phyloP scores from a whole-genome alignment of 1,284 basidiomycete species.

The Apiotrichum laibachii region DNA sequence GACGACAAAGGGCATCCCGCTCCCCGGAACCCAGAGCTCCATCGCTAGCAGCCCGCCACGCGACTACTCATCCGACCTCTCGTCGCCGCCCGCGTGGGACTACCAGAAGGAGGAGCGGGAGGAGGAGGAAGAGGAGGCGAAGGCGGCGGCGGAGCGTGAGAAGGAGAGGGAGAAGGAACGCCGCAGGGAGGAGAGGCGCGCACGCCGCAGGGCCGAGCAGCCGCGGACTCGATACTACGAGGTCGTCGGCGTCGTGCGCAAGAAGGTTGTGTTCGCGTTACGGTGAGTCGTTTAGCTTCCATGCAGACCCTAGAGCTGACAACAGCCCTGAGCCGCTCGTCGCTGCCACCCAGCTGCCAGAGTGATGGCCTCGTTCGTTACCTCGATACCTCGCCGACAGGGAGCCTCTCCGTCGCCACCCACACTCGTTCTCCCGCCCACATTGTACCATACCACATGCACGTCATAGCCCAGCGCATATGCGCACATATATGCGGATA shows the following conservation, averaged over 20 bases:
- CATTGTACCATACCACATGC: neutral
- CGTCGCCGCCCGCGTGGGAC: slow-evolving; percentile 23
- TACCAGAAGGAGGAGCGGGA: slow-evolving; percentile 12
- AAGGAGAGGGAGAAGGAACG: slow-evolving; percentile 20
- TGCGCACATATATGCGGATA: no score
- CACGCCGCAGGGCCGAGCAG: slow-evolving; percentile 11
- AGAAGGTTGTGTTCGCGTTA: slow-evolving; percentile 49
- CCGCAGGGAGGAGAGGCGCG: slow-evolving; percentile 7
- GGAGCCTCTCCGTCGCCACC: no score
- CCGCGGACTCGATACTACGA: slow-evolving; percentile 45
- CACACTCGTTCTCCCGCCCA: neutral
- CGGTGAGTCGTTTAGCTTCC: slow-evolving; percentile 30
- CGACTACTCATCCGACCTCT: slow-evolving; percentile 48
- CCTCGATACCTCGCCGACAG: no score
- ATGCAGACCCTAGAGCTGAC: neutral
- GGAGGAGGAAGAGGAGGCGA: slow-evolving; percentile 24
- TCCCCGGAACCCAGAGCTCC: slow-evolving; percentile 15
- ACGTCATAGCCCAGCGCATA: neutral
- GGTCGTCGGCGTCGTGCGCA: slow-evolving; percentile 47
- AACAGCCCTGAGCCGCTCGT: slow-evolving; percentile 50
- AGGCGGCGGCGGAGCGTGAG: slow-evolving; percentile 1
- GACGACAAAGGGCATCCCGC: neutral
- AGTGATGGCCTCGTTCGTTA: slow-evolving; percentile 11
- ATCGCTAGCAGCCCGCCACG: slow-evolving; percentile 21
- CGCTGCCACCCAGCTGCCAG: slow-evolving; percentile 44